Evolutionary conservation across 257 asterid genomes (phyloP), one percentile per base, ranked within the genome.

Genomic region (Solanum infundibuliforme): DNA sequence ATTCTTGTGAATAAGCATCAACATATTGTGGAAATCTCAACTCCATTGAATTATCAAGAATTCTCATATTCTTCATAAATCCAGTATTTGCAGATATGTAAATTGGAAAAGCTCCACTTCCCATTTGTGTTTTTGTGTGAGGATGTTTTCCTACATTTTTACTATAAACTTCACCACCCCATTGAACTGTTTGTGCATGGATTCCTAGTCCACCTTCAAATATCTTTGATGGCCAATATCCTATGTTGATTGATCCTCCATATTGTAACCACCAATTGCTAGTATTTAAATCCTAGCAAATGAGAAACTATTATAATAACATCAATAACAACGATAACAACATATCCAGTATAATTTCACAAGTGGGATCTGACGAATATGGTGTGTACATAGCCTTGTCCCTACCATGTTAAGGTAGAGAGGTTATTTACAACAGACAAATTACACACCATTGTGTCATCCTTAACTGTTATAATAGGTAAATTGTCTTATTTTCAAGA

Each of bases 161-260:
- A 91, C 97, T 95, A 36, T 92, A 93, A 58, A 95, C 97, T 66
- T 95, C 97, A 13, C 98, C 98, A 8, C 97, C 98, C 98, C 97
- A 94, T 46, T 94, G 93, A 6, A 90, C 97, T 0, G 92, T 92
- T 8, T 52, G 81, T 0, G 97, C 96, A 31, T 91, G 95, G 1
- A 21, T 1, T 1, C 21, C 41, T n/a, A 93, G 48, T 3, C 86
- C 86, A 76, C 13, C 1, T 1, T 0, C 41, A 16, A 95, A 95
- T 0, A 95, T 92, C 13, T 91, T 86, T 0, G 76, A 27, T 11
- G 98, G 98, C 95, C 95, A 95, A 69, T 94, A 95, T 13, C 98
- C 98, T 23, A 94, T 88, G 84, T 91, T 86, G 75, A 83, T 87
- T 5, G 31, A 69, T 8, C 92, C 96, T 2, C 95, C 94, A 38